These are phyloP conservation scores for Oleoguttula mirabilis DNA, from an alignment of 495 filamentous ascomycete genomes.

Conservation along the genomic window DNA sequence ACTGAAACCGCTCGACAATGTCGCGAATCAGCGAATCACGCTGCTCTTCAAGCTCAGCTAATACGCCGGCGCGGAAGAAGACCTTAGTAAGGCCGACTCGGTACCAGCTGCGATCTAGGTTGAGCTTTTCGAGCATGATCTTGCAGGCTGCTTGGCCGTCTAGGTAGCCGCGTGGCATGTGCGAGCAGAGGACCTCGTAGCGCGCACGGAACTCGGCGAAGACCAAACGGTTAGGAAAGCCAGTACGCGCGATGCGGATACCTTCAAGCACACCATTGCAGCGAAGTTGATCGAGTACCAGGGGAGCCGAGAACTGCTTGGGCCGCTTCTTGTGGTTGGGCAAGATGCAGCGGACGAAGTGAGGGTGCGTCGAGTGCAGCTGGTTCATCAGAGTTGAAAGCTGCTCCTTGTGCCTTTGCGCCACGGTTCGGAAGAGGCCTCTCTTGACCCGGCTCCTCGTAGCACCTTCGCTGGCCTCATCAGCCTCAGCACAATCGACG, in stretches of 20 bases:
- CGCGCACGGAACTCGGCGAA: slow-evolving; percentile 92
- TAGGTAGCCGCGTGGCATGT: slow-evolving; percentile 80
- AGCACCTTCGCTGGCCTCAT: slow-evolving; percentile 49
- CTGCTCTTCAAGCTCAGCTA: slow-evolving; percentile 93
- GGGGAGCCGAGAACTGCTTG: slow-evolving; percentile 74
- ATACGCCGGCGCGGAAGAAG: slow-evolving; percentile 92
- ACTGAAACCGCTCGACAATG: slow-evolving; percentile 91
- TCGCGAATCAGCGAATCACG: slow-evolving; percentile 82
- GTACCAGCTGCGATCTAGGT: slow-evolving; percentile 72
- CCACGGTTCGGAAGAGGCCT: slow-evolving; percentile 92
- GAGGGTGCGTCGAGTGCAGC: slow-evolving; percentile 89
- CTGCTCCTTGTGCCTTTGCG: slow-evolving; percentile 95
- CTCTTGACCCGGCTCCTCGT: slow-evolving; percentile 83
- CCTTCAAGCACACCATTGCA: slow-evolving; percentile 99
- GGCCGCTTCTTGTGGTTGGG: slow-evolving; percentile 98
- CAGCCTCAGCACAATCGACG: slow-evolving; percentile 66
- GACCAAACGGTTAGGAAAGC: slow-evolving; percentile 89
- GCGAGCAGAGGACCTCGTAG: slow-evolving; percentile 88
- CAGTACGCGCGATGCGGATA: slow-evolving; percentile 92
- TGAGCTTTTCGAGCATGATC: slow-evolving; percentile 81
- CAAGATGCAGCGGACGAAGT: slow-evolving; percentile 96
- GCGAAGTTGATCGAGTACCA: slow-evolving; percentile 88
- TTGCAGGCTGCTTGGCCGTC: slow-evolving; percentile 78
- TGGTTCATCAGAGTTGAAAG: slow-evolving; percentile 91
- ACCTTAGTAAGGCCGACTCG: slow-evolving; percentile 94